Evolutionary conservation across 148 eudicot species (phyloP), one percentile per base, ranked within the genome.

Genomic region (Chenopodium berlandieri): DNA sequence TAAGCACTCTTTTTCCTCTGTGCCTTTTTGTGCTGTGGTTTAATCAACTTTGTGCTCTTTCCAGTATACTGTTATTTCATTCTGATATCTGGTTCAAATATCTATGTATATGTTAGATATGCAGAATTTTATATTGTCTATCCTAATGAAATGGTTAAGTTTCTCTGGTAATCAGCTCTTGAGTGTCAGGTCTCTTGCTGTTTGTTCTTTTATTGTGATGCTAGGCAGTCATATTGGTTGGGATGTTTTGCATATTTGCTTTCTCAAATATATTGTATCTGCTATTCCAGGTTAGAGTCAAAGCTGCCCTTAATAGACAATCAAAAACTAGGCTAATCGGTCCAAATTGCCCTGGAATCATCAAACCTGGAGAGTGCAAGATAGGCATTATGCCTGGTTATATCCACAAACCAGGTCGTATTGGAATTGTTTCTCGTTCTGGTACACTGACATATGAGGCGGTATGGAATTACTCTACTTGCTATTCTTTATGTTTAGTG

Each of bases 381-480:
- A 96, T 94, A 56, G 99, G 99, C 27, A 96, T 96, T 63, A 96
- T 94, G 99, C 99, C 99, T 32, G 99, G 99, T 52, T 96, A 96
- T 81, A 96, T 96, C 85, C 99, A 96, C 91, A 96, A 96, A 88
- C 99, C 99, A 66, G 99, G 99, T 32, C 98, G 97, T 83, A 85
- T 96, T 10, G 98, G 99, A 79, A 96, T 96, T 88, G 99, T 96
- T 78, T 96, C 99, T 75, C 91, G 99, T 80, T 96, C 99, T 79
- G 99, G 99, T 68, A 96, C 99, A 83, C 80, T 96, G 92, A 96
- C 99, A 40, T 96, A 96, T 89, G 99, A 96, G 90, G 99, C 99
- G 81, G 98, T 96, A 83, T 87, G 97, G 74, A 83, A 44, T 46
- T 44, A 12, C 66, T 80, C 64, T 58, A 23, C 16, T 70, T 47